Evolutionary conservation across 2,329 filamentous ascomycete genomes (phyloP).

Genomic region (Colletotrichum destructivum): DNA sequence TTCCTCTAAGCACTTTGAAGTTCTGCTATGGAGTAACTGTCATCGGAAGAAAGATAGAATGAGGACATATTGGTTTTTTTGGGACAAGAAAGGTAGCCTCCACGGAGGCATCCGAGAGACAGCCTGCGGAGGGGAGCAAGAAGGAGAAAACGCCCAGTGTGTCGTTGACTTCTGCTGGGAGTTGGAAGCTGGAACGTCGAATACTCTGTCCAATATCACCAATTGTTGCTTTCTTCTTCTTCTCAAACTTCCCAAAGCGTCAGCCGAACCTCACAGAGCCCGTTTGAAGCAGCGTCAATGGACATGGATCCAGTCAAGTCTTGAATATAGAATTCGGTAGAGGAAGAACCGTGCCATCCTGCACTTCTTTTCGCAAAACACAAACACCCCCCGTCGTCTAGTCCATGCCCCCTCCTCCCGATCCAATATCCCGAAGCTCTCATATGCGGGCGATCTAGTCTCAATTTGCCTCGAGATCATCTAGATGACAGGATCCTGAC

Average conservation of each 20-base stretch:
- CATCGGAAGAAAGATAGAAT: too few species aligned
- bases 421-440: too few species aligned
- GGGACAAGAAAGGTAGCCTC: too few species aligned
- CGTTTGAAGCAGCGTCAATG: not conserved
- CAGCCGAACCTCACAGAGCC: not conserved
- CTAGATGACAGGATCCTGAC: not conserved
- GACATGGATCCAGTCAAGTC: not conserved
- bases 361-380: not conserved
- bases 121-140: too few species aligned
- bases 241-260: not conserved
- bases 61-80: too few species aligned
- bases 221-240: too few species aligned
- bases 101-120: too few species aligned
- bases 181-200: not conserved
- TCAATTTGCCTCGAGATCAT: not conserved
- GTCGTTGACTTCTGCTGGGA: not conserved
- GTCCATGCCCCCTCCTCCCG: too few species aligned
- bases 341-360: not conserved
- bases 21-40: too few species aligned
- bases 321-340: not conserved
- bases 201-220: too few species aligned
- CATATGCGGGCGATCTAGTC: conserved; percentile 5
- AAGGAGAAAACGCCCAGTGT: too few species aligned
- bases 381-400: not conserved
- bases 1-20: too few species aligned